Evolutionary conservation across 495 filamentous ascomycete genomes (phyloP), one percentile per base, ranked within the genome.

Genomic region (Penicillium lagena): DNA sequence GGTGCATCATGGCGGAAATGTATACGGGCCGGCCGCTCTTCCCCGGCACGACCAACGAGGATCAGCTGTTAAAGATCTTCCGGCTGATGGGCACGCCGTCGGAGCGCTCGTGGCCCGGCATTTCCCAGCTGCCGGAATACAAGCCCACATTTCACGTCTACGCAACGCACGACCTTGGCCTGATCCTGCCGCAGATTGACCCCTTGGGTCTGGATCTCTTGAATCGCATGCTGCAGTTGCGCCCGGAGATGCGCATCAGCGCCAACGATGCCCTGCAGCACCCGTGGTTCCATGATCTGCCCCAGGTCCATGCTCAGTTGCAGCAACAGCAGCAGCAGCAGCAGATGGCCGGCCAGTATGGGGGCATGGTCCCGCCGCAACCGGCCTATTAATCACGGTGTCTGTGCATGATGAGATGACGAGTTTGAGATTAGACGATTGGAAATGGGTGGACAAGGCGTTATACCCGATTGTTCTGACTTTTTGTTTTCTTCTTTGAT

Each of bases 1-100:
- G 90, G 33, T 96, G 90, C 63, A 96, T 96, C 72, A 96, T 96
- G 90, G 91, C 90, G 10, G 90, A 96, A 69, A 93, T 96, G 86
- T 96, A 89, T 65, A 94, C 89, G 1, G 91, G 90, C 10, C 80
- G 91, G 3, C 90, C 90, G 0, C 75, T 96, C 10, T 96, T 96
- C 70, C 90, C 90, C 0, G 90, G 90, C 34, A 96, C 90, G 1
- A 94, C 90, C 14, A 96, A 96, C 62, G 90, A 96, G 62, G 90
- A 96, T 65, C 90, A 96, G 62, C 80, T 96, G 41, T 73, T 89
- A 45, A 90, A 94, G 56, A 96, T 96, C 64, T 96, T 96, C 79
- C 85, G 90, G 27, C 83, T 96, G 39, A 96, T 96, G 90, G 90
- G 90, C 31, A 96, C 90, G 1, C 90, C 90, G 1, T 90, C 86